Evolutionary conservation across 768 basidiomycete species (phyloP), one percentile per base, ranked within the genome.

Genomic region (Calocera viscosa): DNA sequence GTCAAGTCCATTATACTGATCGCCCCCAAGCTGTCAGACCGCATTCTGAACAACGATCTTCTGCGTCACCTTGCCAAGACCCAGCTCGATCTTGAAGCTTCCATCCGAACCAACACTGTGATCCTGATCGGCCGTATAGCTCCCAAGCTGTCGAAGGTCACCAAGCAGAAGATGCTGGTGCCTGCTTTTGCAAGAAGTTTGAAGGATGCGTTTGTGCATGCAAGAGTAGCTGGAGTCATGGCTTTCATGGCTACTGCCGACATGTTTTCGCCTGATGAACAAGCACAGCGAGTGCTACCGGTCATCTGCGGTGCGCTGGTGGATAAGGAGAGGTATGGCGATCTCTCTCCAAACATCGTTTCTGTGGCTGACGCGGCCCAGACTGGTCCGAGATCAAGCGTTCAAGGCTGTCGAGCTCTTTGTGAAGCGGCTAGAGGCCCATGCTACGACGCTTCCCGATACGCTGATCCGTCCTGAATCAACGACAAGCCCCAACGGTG

Each of bases 41-140:
- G 95, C 1, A 84, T 97, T 40, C 81, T 98, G 39, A 99, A 99
- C 77, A 99, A 98, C 72, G 96, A 99, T 68, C 85, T 99, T 22
- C 83, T 99, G 12, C 88, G 95, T 1, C 83, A 90, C 69, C 83
- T 99, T 26, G 95, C 95, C 1, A 91, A 91, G 72, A 88, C 91
- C 77, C 96, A 99, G 77, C 85, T 82, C 35, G 96, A 98, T 73
- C 80, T 87, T 0, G 96, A 99, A 76, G 84, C 94, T 1, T 94
- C 94, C 3, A 97, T 98, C 71, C 84, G 96, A 53, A 98, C 96
- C 17, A 98, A 98, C 72, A 96, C 96, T 0, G 95, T 93, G 72
- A 97, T 99, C 70, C 84, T 98, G 2, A 85, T 99, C 67, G 95
- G 94, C 19, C 84, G 95, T 7, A 81, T 99, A 3, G 94, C 90